phyloP scores from a whole-genome alignment of 345 rosid genomes.

The Populus euphratica region DNA sequence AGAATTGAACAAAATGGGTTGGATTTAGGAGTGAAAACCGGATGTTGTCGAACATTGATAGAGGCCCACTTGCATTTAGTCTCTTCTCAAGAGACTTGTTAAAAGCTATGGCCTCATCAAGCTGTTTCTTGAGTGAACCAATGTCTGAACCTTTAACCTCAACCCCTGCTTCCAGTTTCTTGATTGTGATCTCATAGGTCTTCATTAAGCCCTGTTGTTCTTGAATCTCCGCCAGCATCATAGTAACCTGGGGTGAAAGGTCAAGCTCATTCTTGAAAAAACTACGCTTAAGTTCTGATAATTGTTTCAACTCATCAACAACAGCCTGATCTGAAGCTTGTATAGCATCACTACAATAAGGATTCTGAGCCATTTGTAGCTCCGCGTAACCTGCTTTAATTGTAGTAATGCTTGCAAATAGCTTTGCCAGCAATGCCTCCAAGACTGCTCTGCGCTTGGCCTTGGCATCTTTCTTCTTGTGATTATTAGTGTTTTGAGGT shows the following conservation, averaged over 20 bases:
- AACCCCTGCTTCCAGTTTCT: slow-evolving; percentile 57
- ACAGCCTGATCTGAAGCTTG: slow-evolving; percentile 80
- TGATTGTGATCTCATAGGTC: slow-evolving; percentile 74
- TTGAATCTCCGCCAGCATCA: slow-evolving; percentile 89
- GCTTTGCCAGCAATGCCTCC: slow-evolving; percentile 70
- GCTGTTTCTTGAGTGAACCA: slow-evolving; percentile 31
- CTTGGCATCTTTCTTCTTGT: slow-evolving; percentile 17
- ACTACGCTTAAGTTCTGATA: slow-evolving; percentile 71
- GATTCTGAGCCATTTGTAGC: slow-evolving; percentile 88
- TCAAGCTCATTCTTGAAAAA: slow-evolving; percentile 66
- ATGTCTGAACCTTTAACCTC: slow-evolving; percentile 41
- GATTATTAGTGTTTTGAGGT: background rate
- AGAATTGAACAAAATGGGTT: slow-evolving; percentile 50
- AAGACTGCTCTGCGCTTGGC: slow-evolving; percentile 48
- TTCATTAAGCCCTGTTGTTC: slow-evolving; percentile 92
- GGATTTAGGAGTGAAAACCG: slow-evolving; percentile 37
- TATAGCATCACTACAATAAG: slow-evolving; percentile 70
- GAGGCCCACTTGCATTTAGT: slow-evolving; percentile 58
- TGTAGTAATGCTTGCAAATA: slow-evolving; percentile 70
- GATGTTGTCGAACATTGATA: slow-evolving; percentile 52
- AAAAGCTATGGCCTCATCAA: slow-evolving; percentile 29
- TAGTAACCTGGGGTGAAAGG: slow-evolving; percentile 77
- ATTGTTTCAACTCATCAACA: slow-evolving; percentile 65
- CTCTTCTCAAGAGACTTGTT: slow-evolving; percentile 62
- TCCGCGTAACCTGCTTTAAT: slow-evolving; percentile 93